phyloP scores from a whole-genome alignment of 75 land plant genomes.

The Selaginella moellendorffii region DNA sequence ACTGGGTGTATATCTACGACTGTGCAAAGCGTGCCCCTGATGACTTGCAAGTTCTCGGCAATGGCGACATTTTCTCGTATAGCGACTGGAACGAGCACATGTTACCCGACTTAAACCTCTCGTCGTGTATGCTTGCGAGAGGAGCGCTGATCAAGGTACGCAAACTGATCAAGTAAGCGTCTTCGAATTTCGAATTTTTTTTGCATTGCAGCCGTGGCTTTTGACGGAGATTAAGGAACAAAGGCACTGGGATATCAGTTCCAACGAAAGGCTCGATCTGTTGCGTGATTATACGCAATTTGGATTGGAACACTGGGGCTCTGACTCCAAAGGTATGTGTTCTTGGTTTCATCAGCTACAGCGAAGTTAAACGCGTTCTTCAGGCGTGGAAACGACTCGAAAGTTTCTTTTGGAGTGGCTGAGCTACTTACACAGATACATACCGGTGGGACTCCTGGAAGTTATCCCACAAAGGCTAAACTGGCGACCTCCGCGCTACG shows the following conservation, averaged over 20 bases:
- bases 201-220: slow-evolving; percentile 67
- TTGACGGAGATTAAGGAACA: slow-evolving; percentile 98
- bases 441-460: slow-evolving; percentile 84
- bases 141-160: slow-evolving; percentile 86
- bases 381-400: slow-evolving; percentile 92
- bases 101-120: slow-evolving; percentile 42
- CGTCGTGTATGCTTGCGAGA: slow-evolving; percentile 88
- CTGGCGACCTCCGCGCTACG: slow-evolving; percentile 88
- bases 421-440: slow-evolving; percentile 74
- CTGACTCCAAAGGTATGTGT: slow-evolving; percentile 74
- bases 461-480: slow-evolving; percentile 76
- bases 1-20: slow-evolving; percentile 77
- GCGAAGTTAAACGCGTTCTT: not conserved
- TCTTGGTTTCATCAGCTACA: not conserved
- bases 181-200: not conserved
- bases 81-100: slow-evolving; percentile 67
- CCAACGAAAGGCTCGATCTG: slow-evolving; percentile 60
- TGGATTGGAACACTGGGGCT: slow-evolving; percentile 98
- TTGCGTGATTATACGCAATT: slow-evolving; percentile 63
- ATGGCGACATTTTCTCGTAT: slow-evolving; percentile 86
- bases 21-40: slow-evolving; percentile 51
- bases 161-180: too few relatives aligned
- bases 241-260: slow-evolving; percentile 89
- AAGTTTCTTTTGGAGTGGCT: slow-evolving; percentile 95
- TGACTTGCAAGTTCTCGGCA: slow-evolving; percentile 64